These are phyloP conservation scores for Zasmidium cellare DNA, from an alignment of 2,329 filamentous ascomycete species.

Conservation along the genomic window DNA sequence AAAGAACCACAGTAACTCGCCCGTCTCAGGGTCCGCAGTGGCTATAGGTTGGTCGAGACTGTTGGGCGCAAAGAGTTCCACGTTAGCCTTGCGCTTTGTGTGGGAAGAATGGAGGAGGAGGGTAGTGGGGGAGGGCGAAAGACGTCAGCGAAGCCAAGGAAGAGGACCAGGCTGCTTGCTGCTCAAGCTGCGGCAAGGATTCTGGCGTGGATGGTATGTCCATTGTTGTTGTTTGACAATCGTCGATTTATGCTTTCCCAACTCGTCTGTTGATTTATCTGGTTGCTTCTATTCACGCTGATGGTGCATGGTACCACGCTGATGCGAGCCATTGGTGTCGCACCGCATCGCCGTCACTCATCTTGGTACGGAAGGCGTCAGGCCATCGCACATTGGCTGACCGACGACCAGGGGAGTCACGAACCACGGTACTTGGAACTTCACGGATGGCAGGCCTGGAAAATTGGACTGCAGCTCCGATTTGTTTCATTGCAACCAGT, in stretches of 20 bases:
- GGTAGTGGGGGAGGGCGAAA: neutral
- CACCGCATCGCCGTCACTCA: neutral
- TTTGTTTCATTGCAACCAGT: slow-evolving; percentile 5
- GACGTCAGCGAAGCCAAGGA: neutral
- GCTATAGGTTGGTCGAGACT: neutral
- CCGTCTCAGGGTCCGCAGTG: neutral
- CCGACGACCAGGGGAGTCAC: neutral
- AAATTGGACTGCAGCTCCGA: neutral
- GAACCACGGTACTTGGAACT: neutral
- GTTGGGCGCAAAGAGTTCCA: slow-evolving; percentile 2
- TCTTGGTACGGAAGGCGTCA: neutral
- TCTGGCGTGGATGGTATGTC: neutral
- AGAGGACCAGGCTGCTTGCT: neutral
- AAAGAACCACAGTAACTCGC: neutral
- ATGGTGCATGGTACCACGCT: neutral
- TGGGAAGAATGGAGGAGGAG: neutral
- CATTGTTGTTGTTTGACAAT: neutral
- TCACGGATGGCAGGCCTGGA: neutral
- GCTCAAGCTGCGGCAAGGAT: neutral
- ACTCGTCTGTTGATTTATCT: too few species aligned
- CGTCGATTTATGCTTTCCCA: neutral
- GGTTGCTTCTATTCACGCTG: neutral
- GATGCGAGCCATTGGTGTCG: neutral
- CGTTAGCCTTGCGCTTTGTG: neutral
- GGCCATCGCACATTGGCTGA: neutral